Base-by-base conservation (phyloP, 352 stramenopile genomes). In the Pythium monospermum region DNA sequence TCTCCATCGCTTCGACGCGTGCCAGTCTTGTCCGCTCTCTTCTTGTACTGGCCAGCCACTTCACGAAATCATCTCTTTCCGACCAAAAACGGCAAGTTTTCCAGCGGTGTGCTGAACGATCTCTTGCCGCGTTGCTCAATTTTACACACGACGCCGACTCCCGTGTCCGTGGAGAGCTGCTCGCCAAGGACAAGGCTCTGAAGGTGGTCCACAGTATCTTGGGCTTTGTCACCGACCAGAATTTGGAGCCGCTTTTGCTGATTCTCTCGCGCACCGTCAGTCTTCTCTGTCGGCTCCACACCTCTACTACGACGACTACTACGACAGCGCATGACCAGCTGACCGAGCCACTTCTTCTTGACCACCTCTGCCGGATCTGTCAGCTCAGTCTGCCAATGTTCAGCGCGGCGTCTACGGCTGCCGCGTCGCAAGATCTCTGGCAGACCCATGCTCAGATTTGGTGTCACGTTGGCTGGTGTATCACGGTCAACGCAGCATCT, bases 391-490 rank as follows among this genome's bases (percentile, higher is more conserved):
- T 62, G 10, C 41, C 51, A 12, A 47, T 15, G n/a, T 43, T 32
- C 39, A 33, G 19, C 1, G 19, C 59, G 4, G 64, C 54, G 21
- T 43, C 63, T 21, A 43, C 60, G 7, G 47, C 53, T 7, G 25
- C 15, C 13, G 21, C 32, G 15, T 48, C 37, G 12, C n/a, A 43
- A 19, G 44, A 53, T 23, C 19, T 64, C 15, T 87, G 70, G 77
- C 81, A 90, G 18, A 52, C 82, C 4, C 75, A 69, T 41, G 69
- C 76, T 0, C 81, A 90, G 45, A 69, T 90, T 25, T 86, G 76
- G 64, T 89, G 76, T 32, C 77, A 91, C 46, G 53, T 91, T 7
- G 81, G 76, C 19, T 91, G 77, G 77, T 76, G 65, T 13, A 43
- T 71, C 3, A 52, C 51, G 32, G 18, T 49, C 39, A 42, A 4